Evolutionary conservation across 768 basidiomycete genomes (phyloP), one percentile per base, ranked within the genome.

Genomic region (Tulasnella sp.): DNA sequence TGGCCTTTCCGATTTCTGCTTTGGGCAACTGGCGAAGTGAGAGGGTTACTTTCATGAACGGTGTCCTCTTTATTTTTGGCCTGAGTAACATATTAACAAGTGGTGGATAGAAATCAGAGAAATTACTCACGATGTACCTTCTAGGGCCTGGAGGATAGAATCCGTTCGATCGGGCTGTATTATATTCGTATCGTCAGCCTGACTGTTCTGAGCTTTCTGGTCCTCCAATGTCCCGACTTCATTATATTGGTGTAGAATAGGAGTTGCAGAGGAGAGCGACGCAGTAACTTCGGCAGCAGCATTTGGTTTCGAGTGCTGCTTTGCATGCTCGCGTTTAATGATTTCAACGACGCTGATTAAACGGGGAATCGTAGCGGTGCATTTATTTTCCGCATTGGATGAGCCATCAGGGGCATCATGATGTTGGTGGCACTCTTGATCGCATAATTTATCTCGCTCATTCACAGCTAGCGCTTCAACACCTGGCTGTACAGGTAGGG

Each of bases 291-390:
- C 52, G 10, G 9, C 16, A 9, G n/a, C 16, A n/a, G 16, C 25
- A 5, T 45, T 40, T 12, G n/a, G 13, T 40, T 19, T 22, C 35
- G 22, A 40, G 16, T 22, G 45, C 44, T 25, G 41, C 12, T 42
- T 60, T 6, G 53, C 49, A 37, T 49, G 64, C 37, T 61, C 59
- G 5, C 65, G 56, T 50, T 66, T 66, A 52, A 65, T 59, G 15
- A 63, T 60, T 53, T 66, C 65, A 3, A 61, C 62, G 9, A 65
- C 61, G 8, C 61, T 57, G 37, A 66, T 58, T 16, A 66, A 50
- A 2, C 58, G 56, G 12, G 65, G 61, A 8, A 56, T 58, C 13
- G 56, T 32, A 8, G 56, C 40, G 0, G 61, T 62, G 29, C 58
- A 61, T 22, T 56, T 52, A 5, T 58, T 55, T 5, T 59, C 20